These are phyloP conservation scores for Climacium dendroides DNA, from an alignment of 225 moss, liverwort and hornwort genomes.

Conservation along the genomic window DNA sequence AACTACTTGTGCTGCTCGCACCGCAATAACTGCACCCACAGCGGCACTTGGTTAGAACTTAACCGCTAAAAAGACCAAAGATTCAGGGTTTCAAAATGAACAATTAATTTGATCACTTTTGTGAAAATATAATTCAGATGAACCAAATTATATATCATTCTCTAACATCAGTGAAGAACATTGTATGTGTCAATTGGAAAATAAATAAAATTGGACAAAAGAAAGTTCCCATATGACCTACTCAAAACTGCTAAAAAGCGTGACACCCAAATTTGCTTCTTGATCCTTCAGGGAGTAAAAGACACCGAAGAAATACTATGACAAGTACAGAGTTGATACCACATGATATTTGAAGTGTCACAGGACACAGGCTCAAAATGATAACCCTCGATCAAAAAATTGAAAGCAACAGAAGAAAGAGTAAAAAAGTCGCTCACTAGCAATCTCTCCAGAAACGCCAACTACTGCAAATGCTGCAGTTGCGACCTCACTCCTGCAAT, in stretches of 20 bases:
- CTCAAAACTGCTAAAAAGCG: neutral
- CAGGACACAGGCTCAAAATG: neutral
- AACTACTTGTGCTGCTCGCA: constrained; percentile 42
- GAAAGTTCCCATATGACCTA: neutral
- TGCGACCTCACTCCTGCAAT: constrained; percentile 32
- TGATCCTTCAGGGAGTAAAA: neutral
- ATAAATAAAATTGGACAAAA: neutral
- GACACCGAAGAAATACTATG: neutral
- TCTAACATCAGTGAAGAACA: neutral
- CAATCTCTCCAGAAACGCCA: constrained; percentile 33
- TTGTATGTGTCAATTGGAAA: neutral
- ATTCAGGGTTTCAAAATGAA: neutral
- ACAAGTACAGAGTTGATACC: neutral
- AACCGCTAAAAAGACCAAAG: neutral
- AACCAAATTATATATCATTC: neutral
- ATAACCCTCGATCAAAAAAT: neutral
- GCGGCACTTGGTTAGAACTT: neutral
- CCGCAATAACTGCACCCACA: constrained; percentile 35
- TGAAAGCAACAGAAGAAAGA: neutral
- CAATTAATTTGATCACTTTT: neutral
- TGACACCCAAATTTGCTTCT: neutral
- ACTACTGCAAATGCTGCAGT: constrained; percentile 19
- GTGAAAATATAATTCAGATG: neutral
- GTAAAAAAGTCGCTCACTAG: constrained; percentile 10
- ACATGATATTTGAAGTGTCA: neutral